phyloP scores from a whole-genome alignment of 2,329 filamentous ascomycete genomes.

The Paecilomyces sp. region DNA sequence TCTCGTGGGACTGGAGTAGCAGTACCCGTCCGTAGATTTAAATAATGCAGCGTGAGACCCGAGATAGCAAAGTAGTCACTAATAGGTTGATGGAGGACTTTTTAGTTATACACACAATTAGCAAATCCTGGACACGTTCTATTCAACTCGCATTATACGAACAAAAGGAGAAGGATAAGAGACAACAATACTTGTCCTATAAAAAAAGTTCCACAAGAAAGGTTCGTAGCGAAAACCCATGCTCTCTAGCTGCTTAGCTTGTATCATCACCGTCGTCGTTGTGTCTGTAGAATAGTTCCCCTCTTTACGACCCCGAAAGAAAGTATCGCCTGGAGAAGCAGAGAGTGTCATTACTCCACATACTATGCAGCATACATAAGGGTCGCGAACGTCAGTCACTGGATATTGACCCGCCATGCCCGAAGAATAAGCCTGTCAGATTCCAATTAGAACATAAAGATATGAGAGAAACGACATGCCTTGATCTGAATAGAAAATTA shows the following conservation, averaged over 20 bases:
- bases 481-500: background rate
- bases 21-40: background rate
- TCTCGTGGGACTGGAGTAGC: background rate
- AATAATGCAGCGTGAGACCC: constrained; percentile 1
- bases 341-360: background rate
- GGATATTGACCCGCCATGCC: background rate
- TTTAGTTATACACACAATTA: background rate
- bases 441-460: background rate
- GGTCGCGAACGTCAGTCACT: background rate
- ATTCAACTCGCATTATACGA: background rate
- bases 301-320: background rate
- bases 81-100: constrained; percentile 4
- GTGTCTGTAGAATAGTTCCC: background rate
- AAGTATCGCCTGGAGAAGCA: background rate
- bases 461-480: background rate
- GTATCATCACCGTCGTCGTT: background rate
- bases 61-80: constrained; percentile 3
- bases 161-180: background rate
- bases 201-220: background rate
- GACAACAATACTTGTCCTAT: background rate
- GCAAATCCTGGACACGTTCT: background rate
- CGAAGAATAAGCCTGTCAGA: background rate
- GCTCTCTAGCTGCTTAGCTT: background rate
- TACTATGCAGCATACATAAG: background rate
- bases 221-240: background rate